These are phyloP conservation scores for Sporisorium reilianum DNA, from an alignment of 1,284 basidiomycete species.

Conservation along the genomic window DNA sequence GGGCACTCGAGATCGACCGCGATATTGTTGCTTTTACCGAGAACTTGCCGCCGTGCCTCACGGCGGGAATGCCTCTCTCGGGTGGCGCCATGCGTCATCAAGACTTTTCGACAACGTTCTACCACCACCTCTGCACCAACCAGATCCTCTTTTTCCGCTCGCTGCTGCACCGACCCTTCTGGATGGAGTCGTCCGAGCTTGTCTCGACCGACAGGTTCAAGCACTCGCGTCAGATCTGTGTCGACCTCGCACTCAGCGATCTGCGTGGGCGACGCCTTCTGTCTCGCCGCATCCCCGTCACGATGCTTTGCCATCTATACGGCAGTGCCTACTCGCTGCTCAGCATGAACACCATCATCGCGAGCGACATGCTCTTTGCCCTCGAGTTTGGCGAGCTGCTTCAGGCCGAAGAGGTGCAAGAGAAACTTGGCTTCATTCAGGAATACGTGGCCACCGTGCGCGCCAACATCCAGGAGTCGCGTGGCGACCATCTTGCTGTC, in stretches of 20 bases:
- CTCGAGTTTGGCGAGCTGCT: constrained; percentile 36
- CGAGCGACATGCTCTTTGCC: constrained; percentile 39
- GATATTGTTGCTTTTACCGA: constrained; percentile 34
- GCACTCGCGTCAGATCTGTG: constrained; percentile 41
- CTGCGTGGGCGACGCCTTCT: constrained; percentile 38
- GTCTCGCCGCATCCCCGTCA: constrained; percentile 38
- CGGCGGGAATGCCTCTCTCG: constrained; percentile 14
- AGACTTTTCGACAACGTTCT: constrained; percentile 45
- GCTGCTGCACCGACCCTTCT: constrained; percentile 43
- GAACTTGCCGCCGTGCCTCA: constrained; percentile 28
- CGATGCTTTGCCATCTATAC: constrained; percentile 47
- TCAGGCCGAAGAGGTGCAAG: constrained; percentile 31
- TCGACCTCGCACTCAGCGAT: constrained; percentile 39
- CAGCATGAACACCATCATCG: constrained; percentile 52
- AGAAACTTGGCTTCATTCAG: constrained; percentile 44
- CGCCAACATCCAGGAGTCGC: constrained; percentile 45
- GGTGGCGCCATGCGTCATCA: constrained; percentile 39
- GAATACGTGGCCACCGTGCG: constrained; percentile 44
- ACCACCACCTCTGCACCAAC: constrained; percentile 45
- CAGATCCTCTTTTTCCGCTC: constrained; percentile 50
- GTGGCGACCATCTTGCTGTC: constrained; percentile 45
- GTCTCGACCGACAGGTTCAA: constrained; percentile 25
- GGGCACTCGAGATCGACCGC: constrained; percentile 41
- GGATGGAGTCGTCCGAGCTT: constrained; percentile 47
- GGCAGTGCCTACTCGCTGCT: constrained; percentile 46